phyloP scores from a whole-genome alignment of 2,329 filamentous ascomycete genomes.

The Aureobasidium sp. region DNA sequence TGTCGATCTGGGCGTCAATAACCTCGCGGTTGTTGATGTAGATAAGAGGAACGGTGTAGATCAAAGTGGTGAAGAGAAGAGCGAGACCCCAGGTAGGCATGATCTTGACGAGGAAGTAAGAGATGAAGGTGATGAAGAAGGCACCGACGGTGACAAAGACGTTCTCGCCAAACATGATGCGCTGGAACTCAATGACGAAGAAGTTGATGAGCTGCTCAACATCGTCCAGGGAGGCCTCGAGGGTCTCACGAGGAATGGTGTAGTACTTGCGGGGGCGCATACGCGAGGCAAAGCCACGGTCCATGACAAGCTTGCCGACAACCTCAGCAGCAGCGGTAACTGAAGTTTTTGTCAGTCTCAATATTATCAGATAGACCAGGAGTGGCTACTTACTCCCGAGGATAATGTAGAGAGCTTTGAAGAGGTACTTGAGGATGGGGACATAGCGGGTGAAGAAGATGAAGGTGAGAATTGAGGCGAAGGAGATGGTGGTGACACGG shows the following conservation, averaged over 20 bases:
- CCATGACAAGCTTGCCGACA: conserved; percentile 48
- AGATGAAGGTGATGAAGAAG: conserved; percentile 51
- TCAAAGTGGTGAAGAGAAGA: conserved; percentile 48
- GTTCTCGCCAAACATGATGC: conserved; percentile 60
- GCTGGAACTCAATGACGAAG: conserved; percentile 61
- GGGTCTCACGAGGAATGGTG: conserved; percentile 56
- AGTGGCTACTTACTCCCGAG: conserved; percentile 46
- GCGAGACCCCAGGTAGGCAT: conserved; percentile 59
- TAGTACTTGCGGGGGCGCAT: conserved; percentile 60
- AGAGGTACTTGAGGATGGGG: conserved; percentile 54
- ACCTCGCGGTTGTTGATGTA: conserved; percentile 60
- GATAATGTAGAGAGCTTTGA: conserved; percentile 53
- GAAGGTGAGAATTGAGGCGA: conserved; percentile 47
- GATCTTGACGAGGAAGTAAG: conserved; percentile 60
- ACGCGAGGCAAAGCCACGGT: conserved; percentile 53
- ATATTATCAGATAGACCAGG: not conserved
- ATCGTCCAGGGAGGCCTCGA: conserved; percentile 56
- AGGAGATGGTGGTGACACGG: conserved; percentile 56
- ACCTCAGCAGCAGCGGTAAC: conserved; percentile 53
- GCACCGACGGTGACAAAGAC: conserved; percentile 53
- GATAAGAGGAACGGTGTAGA: conserved; percentile 55
- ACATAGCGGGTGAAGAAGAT: conserved; percentile 59
- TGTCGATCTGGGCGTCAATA: conserved; percentile 54
- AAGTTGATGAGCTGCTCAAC: conserved; percentile 60
- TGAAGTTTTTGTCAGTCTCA: conserved; percentile 24